Percentiles rank a stretch among this genome's conserved stretches.
phyloP scores from a whole-genome alignment of 768 basidiomycete species.

The Megacollybia marginata region DNA sequence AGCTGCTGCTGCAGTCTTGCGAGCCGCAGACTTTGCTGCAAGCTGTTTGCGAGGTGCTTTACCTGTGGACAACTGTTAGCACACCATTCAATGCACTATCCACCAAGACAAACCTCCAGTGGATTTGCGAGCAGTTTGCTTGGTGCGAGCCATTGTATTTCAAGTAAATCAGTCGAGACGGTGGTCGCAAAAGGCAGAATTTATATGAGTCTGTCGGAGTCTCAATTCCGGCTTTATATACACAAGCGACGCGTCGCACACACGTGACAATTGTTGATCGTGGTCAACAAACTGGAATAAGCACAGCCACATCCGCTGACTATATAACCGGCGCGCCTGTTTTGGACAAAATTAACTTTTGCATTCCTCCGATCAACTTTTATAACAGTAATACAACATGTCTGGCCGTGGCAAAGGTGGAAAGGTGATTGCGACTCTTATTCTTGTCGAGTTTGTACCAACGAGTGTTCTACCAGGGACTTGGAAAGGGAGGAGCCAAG shows the following conservation, averaged over 20 bases:
- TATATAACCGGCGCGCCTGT: slow-evolving; percentile 14
- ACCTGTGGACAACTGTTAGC: slow-evolving; percentile 19
- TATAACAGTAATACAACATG: slow-evolving; percentile 33
- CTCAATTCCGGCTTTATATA: slow-evolving; percentile 16
- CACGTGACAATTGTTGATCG: slow-evolving; percentile 10
- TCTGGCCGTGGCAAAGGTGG: slow-evolving; percentile 86
- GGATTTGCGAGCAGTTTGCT: slow-evolving; percentile 55
- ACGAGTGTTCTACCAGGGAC: slow-evolving; percentile 34
- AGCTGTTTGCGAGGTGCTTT: slow-evolving; percentile 69
- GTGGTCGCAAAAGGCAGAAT: slow-evolving; percentile 7
- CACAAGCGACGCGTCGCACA: slow-evolving; percentile 13
- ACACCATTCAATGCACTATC: neutral
- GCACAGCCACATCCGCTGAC: slow-evolving; percentile 22
- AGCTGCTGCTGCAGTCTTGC: slow-evolving; percentile 56
- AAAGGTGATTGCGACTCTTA: slow-evolving; percentile 33
- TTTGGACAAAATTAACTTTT: slow-evolving; percentile 4
- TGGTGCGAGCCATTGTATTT: slow-evolving; percentile 45
- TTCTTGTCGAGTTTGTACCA: neutral
- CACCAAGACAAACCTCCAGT: slow-evolving; percentile 42
- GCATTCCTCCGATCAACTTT: neutral
- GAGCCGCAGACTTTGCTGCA: slow-evolving; percentile 55
- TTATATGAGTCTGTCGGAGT: neutral
- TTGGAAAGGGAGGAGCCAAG: slow-evolving; percentile 82
- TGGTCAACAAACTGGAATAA: slow-evolving; percentile 2
- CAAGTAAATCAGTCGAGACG: neutral